Evolutionary conservation across 73 alveolate genomes (phyloP).

Genomic region (Paramecium octaurelia): DNA sequence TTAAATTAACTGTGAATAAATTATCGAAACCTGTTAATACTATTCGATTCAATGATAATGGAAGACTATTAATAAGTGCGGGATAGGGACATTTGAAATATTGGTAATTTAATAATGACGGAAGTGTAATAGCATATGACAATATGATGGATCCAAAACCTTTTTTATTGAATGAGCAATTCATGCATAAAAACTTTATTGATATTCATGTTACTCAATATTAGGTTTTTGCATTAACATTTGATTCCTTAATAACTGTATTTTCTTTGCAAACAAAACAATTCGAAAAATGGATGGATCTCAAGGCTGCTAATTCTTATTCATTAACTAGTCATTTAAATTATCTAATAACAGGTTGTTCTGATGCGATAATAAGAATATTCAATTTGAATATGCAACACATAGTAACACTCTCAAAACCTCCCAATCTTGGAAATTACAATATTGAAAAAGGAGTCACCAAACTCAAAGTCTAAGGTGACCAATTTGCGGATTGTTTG

Average conservation of each 20-base stretch:
- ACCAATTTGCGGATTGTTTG: conserved; percentile 85
- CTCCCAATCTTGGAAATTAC: conserved; percentile 94
- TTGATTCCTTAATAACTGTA: conserved; percentile 84
- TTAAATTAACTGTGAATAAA: conserved; percentile 72
- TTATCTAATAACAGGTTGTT: conserved; percentile 88
- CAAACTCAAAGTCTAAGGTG: conserved; percentile 60
- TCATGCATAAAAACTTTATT: conserved; percentile 64
- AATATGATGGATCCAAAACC: conserved; percentile 73
- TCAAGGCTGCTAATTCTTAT: conserved; percentile 83
- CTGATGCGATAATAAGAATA: conserved; percentile 90
- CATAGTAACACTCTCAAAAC: conserved; percentile 86
- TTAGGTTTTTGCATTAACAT: conserved; percentile 78
- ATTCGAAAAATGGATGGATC: conserved; percentile 93
- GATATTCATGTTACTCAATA: conserved; percentile 66
- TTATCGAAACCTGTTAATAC: conserved; percentile 71
- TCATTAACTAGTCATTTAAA: conserved; percentile 70
- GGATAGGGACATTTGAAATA: conserved; percentile 78
- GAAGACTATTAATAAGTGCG: conserved; percentile 80
- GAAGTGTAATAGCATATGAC: conserved; percentile 63
- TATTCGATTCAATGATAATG: conserved; percentile 67
- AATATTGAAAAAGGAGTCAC: conserved; percentile 78
- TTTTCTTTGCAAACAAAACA: conserved; percentile 73
- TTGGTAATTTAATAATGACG: conserved; percentile 80
- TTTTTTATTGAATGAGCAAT: conserved; percentile 68
- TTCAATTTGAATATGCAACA: conserved; percentile 86